Base-by-base conservation (phyloP, 2,329 filamentous ascomycete species). In the Malbranchea zuffiana region DNA sequence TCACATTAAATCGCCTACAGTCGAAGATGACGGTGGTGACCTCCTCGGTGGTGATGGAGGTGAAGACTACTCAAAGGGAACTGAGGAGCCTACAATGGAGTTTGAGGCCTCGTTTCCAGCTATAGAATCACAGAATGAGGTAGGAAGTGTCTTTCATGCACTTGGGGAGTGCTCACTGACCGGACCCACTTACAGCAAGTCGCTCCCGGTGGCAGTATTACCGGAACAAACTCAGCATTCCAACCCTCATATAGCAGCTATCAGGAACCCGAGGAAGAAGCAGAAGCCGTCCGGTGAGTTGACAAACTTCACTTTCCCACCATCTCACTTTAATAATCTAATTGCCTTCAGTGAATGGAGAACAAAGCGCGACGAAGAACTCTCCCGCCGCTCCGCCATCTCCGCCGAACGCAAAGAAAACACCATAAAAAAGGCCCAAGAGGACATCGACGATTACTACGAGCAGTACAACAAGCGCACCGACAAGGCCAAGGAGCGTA, bases 381-480 rank as follows among this genome's bases (percentile, higher is more conserved):
- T 92, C 47, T 71, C 80, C 50, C 86, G 87, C 62, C 83, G 88
- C 52, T 80, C 84, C 47, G 79, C 93, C 60, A 76, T 88, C 48
- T 88, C 88, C 37, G 75, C 78, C 27, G 71, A 76, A 47, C 84
- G 87, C 65, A 90, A 90, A 59, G 74, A 76, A 45, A 79, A 88
- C 59, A 95, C 86, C 1, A 67, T 95, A 56, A 78, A 84, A 59
- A 85, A 90, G 50, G 90, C 90, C 7, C 85, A 86, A 56, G 75
- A 87, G 58, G 90, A 92, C 60, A 93, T 98, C 47, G 90, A 98
- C 59, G 90, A 95, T 60, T 98, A 96, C 66, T 98, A 98, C 70
- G 87, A 95, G 57, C 95, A 94, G 65, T 98, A 98, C 71, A 96
- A 96, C 69, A 79, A 81, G 62, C 94, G 95, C 68, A 88, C 90